A percentile compares a stretch with the other conserved stretches of the same genome.
phyloP scores from a whole-genome alignment of 139 green algal genomes.

The Deuterostichococcus epilithicus region DNA sequence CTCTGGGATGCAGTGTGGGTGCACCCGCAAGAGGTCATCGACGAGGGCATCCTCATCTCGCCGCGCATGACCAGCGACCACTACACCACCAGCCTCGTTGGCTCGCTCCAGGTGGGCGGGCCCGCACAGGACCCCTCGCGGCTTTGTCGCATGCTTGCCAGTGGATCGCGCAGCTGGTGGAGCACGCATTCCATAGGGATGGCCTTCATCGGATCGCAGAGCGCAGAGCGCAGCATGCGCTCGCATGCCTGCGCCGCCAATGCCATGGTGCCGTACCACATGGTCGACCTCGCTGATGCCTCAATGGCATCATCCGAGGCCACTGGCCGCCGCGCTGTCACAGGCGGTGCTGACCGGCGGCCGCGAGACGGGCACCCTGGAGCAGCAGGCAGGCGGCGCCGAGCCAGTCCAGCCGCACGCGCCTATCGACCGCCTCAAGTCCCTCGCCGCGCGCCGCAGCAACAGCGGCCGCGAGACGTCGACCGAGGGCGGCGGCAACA shows the following conservation, averaged over 20 bases:
- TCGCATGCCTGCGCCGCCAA: no score
- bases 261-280: no score
- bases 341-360: neutral
- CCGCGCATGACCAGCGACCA: constrained; percentile 38
- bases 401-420: neutral
- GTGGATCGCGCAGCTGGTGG: no score
- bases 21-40: constrained; percentile 24
- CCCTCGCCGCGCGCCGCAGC: neutral
- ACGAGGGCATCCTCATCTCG: constrained; percentile 38
- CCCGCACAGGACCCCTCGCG: no score
- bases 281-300: no score
- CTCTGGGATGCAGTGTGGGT: constrained; percentile 36
- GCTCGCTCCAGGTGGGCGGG: neutral
- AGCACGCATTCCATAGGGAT: no score
- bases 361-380: neutral
- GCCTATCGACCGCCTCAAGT: neutral
- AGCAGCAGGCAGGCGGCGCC: neutral
- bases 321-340: neutral
- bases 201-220: no score
- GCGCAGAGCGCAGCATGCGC: no score
- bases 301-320: no score
- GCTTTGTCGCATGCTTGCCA: no score
- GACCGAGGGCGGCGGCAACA: no score
- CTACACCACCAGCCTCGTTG: constrained; percentile 14
- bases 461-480: no score